Evolutionary conservation across 306 rosid genomes (phyloP), one percentile per base, ranked within the genome.

Genomic region (Cicer yamashitae): DNA sequence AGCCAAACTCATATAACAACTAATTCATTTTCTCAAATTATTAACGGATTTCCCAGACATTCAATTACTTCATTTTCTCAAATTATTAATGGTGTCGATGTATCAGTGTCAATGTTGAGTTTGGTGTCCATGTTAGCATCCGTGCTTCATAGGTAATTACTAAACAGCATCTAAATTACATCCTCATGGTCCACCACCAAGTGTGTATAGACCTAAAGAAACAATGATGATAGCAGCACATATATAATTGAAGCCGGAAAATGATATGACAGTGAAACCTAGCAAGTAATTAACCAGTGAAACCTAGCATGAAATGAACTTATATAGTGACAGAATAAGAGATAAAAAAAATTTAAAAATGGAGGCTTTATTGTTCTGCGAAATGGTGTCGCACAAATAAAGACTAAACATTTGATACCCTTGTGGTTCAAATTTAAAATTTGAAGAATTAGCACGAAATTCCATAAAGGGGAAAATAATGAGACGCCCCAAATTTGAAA

Each of bases 401-500:
- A 77, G 14, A 10, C 3, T n/a, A 47, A 7, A 20, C 7, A n/a
- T 67, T 77, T 68, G 22, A 66, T 17, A 59, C 67, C 56, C 77
- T 40, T 15, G 73, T 61, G 30, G 44, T 30, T 73, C 38, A 17
- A 5, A n/a, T 48, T 57, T 20, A 58, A 57, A 18, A 56, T 79
- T 62, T 4, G 14, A 79, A 75, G 40, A 30, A 45, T 34, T 53
- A 54, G 44, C 61, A 51, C 20, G 48, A 43, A 74, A 77, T n/a
- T 50, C 56, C 20, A 47, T 10, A 45, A 39, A 1, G n/a, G 73
- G 22, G 10, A 8, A 11, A 17, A 62, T 54, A 37, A 51, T 11
- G 43, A 15, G 60, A 74, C 48, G 46, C 61, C 13, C 39, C 11
- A 63, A 62, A 64, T 67, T 77, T 66, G 60, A 74, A 69, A 54